Base-by-base conservation (phyloP, 768 basidiomycete species). In the Hygrophoropsis aurantiaca region DNA sequence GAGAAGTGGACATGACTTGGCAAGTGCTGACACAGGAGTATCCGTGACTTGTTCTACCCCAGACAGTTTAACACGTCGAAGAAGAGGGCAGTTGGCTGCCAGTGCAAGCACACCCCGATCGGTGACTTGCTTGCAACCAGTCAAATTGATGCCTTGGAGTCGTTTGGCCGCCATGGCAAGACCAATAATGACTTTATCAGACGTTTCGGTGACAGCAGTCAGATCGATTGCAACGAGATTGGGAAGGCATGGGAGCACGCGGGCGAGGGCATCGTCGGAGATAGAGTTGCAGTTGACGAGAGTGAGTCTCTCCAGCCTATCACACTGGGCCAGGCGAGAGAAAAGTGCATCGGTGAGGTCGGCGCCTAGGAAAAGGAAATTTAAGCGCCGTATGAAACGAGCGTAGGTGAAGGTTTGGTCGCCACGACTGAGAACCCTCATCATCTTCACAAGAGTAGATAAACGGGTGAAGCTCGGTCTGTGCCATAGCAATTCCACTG, bases 401-500 rank as follows among this genome's bases (percentile, higher is more conserved):
- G 90, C 77, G 62, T 98, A 98, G 9, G 86, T 82, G 71, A 97
- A 97, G 0, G 89, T 87, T 58, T 85, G 80, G 45, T 84, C 78
- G 16, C 76, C 67, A 32, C 72, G 69, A 23, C 74, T 71, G 54
- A 98, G 73, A 40, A 93, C 74, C 47, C 75, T 71, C 58, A 90
- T 79, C 80, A 97, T 85, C 67, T 84, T 84, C 60, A 84, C 75
- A 44, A 97, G 79, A 30, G 87, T 85, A 45, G 77, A 69, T 47
- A 82, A 74, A 48, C 80, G 81, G 20, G 81, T 72, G 61, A 98
- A 82, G 44, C 75, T 74, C 16, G 94, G 94, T 58, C 90, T 87
- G 66, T 93, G 87, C 94, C 94, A 99, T 19, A 98, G 76, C 18
- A 97, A 78, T 66, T 97, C 91, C 35, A 94, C 93, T 24, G 92